Percentiles rank a stretch among this genome's conserved stretches.
Evolutionary conservation across 306 rosid genomes (phyloP).

Genomic region (Inga leiocalycina): DNA sequence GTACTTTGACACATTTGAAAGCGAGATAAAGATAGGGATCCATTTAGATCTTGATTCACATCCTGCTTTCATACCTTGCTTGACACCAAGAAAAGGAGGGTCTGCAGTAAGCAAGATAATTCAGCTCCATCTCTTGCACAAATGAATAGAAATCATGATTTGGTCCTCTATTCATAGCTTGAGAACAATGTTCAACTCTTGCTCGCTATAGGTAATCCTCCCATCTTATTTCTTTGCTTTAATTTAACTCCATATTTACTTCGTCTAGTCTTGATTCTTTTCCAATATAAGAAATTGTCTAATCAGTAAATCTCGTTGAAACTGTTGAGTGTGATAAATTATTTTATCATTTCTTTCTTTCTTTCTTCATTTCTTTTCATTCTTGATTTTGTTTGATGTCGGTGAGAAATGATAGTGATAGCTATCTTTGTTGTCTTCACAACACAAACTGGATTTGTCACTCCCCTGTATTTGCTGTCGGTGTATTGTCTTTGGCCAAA

Average conservation of each 20-base stretch:
- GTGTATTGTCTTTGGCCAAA: background rate
- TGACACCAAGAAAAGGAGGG: no score
- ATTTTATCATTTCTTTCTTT: background rate
- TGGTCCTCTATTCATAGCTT: no score
- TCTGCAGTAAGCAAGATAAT: no score
- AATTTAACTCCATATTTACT: background rate
- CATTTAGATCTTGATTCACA: no score
- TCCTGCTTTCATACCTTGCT: no score
- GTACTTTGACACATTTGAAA: no score
- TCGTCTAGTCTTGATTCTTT: background rate
- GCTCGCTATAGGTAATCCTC: slow-evolving; percentile 47
- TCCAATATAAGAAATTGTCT: background rate
- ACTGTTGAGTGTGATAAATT: background rate
- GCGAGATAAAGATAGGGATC: no score
- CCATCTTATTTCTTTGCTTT: background rate
- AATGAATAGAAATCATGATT: no score
- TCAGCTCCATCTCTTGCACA: no score
- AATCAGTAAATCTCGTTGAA: background rate
- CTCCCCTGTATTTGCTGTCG: background rate
- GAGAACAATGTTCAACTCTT: no score
- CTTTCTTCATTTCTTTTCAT: background rate
- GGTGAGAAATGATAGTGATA: background rate
- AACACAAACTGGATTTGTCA: background rate
- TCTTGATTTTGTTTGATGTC: background rate
- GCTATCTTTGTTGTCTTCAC: background rate